Base-by-base conservation (phyloP, 225 moss, liverwort and hornwort genomes). In the Thuidium tamariscinum region DNA sequence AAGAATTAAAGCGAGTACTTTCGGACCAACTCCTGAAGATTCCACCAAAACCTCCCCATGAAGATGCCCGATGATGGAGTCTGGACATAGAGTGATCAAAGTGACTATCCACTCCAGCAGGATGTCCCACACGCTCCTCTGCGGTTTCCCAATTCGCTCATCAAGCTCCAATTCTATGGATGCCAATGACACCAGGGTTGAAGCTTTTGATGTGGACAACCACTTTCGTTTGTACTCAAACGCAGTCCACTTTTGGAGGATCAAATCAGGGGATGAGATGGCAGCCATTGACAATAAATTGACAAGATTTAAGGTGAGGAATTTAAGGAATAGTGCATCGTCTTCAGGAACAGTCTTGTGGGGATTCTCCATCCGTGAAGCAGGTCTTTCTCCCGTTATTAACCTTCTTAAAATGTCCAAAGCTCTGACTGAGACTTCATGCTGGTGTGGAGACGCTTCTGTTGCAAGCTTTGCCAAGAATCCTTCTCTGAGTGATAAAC, bases 111-210 rank as follows among this genome's bases (percentile, higher is more conserved):
- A 91, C 63, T 88, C 89, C 23, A 92, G 84, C 74, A 91, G 83
- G 46, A 91, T 71, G 81, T 87, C 91, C 88, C 89, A 92, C 42
- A 49, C 22, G 66, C 46, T 89, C 77, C 77, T 79, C 79, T 42
- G 81, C 49, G 83, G 79, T 46, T 83, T 83, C 11, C 85, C 89
- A 32, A 64, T 86, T 49, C 89, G 86, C 82, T 89, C 92, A 64
- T 91, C 86, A 42, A 91, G 84, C 91, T 92, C 92, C 44, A 84
- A 70, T 41, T 89, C 91, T 86, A 91, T 77, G 49, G 92, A 86
- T 44, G 86, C 74, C 84, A 92, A 62, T 12, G 92, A 89, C 27
- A 89, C 44, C 65, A 70, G 73, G 20, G 79, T 68, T 51, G 92
- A 68, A 49, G 87, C 30, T 83, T 87, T 82, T 37, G 80, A 62